phyloP scores from a whole-genome alignment of 2,329 filamentous ascomycete genomes.

The Nakataea oryzae region DNA sequence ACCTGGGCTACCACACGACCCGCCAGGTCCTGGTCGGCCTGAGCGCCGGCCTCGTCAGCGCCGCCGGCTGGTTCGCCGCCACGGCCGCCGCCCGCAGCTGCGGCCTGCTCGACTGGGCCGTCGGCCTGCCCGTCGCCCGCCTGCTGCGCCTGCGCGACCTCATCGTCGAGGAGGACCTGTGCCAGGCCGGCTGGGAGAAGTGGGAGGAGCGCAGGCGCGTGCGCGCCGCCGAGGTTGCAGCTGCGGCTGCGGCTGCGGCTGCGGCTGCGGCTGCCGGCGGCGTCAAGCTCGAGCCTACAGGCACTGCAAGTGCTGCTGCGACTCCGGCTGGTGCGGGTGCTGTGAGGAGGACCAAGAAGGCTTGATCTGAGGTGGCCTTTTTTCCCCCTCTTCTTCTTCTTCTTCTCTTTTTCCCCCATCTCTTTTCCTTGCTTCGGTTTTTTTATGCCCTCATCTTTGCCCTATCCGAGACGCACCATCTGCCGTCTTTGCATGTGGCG shows the following conservation, averaged over 20 bases:
- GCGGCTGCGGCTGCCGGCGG: background rate
- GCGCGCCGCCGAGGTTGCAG: background rate
- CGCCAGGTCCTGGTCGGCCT: constrained; percentile 79
- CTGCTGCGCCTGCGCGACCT: constrained; percentile 71
- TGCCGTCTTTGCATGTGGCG: no score
- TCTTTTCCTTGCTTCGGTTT: no score
- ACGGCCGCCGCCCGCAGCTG: constrained; percentile 55
- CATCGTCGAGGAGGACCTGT: constrained; percentile 77
- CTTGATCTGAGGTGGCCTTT: background rate
- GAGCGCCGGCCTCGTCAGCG: constrained; percentile 59
- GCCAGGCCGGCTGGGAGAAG: constrained; percentile 86
- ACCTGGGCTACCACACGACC: constrained; percentile 85
- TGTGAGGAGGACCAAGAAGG: background rate
- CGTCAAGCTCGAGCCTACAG: no score
- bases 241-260: background rate
- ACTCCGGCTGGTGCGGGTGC: background rate
- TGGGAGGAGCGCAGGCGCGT: constrained; percentile 53
- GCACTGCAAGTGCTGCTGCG: background rate
- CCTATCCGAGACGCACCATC: no score
- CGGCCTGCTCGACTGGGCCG: constrained; percentile 62
- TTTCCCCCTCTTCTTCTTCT: no score
- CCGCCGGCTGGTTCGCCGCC: constrained; percentile 66
- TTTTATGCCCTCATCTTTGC: no score
- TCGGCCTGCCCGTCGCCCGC: constrained; percentile 55
- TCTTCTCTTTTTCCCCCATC: no score